Percentiles rank a stretch among this genome's conserved stretches.
phyloP scores from a whole-genome alignment of 2,329 filamentous ascomycete species.

The Lasiodiplodia hormozganensis region DNA sequence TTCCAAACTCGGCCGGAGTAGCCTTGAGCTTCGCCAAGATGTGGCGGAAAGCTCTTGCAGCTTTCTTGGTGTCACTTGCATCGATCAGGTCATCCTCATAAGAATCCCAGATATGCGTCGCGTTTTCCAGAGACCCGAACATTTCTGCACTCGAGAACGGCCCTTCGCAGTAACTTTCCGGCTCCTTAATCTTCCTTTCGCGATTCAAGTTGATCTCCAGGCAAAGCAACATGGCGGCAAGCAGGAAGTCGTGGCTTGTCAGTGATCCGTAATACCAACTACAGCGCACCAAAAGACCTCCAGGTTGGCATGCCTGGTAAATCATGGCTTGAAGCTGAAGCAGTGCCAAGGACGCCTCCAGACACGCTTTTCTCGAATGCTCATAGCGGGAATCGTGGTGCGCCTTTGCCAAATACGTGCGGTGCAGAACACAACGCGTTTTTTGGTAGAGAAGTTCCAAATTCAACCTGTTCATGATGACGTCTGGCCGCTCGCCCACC shows the following conservation, averaged over 20 bases:
- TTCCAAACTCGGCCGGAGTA: conserved; percentile 2
- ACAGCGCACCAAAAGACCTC: conserved; percentile 52
- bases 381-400: conserved; percentile 43
- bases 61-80: conserved; percentile 24
- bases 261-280: conserved; percentile 57
- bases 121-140: conserved; percentile 21
- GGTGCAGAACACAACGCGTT: conserved; percentile 60
- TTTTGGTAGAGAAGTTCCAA: conserved; percentile 61
- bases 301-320: conserved; percentile 54
- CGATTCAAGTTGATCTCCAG: conserved; percentile 47
- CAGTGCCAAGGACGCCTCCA: conserved; percentile 57
- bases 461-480: conserved; percentile 61
- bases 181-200: conserved; percentile 2
- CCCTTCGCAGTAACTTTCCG: conserved; percentile 4
- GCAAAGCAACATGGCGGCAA: conserved; percentile 58
- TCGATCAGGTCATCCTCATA: conserved; percentile 27
- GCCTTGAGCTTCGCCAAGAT: conserved; percentile 23
- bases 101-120: conserved; percentile 25
- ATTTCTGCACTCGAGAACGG: conserved; percentile 14
- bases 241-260: conserved; percentile 55
- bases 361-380: conserved; percentile 54
- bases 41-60: conserved; percentile 18
- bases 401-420: conserved; percentile 56
- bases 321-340: conserved; percentile 59
- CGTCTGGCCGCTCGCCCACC: conserved; percentile 56